phyloP scores from a whole-genome alignment of 306 rosid genomes.

The Glycine latifolia region DNA sequence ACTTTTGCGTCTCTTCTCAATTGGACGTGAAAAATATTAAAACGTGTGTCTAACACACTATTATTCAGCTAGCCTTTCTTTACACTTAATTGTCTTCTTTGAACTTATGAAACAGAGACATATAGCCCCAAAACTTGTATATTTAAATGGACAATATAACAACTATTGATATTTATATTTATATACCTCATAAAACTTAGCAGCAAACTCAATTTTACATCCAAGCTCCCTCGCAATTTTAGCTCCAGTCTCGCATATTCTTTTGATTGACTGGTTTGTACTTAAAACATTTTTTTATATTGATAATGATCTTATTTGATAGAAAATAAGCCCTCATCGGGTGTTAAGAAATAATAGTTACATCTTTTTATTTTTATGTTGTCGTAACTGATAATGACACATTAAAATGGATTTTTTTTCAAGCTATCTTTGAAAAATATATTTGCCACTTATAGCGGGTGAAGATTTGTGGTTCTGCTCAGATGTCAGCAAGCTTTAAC shows the following conservation, averaged over 20 bases:
- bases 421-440: neutral
- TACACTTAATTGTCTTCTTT: too few relatives aligned
- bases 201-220: too few relatives aligned
- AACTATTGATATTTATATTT: neutral
- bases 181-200: neutral
- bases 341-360: neutral
- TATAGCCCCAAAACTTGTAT: too few relatives aligned
- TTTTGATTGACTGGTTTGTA: neutral
- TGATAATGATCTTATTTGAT: neutral
- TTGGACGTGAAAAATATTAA: too few relatives aligned
- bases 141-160: too few relatives aligned
- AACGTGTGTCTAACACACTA: too few relatives aligned
- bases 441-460: neutral
- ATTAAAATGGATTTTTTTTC: neutral
- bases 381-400: neutral
- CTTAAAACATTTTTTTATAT: neutral
- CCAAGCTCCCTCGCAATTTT: neutral
- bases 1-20: too few relatives aligned
- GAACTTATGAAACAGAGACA: too few relatives aligned
- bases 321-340: neutral
- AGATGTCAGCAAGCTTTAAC: neutral
- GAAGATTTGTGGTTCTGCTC: conserved; percentile 20
- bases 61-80: too few relatives aligned
- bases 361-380: neutral
- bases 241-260: neutral